Base-by-base conservation (phyloP, 2,329 filamentous ascomycete species). In the Myriosclerotinia curreyana region DNA sequence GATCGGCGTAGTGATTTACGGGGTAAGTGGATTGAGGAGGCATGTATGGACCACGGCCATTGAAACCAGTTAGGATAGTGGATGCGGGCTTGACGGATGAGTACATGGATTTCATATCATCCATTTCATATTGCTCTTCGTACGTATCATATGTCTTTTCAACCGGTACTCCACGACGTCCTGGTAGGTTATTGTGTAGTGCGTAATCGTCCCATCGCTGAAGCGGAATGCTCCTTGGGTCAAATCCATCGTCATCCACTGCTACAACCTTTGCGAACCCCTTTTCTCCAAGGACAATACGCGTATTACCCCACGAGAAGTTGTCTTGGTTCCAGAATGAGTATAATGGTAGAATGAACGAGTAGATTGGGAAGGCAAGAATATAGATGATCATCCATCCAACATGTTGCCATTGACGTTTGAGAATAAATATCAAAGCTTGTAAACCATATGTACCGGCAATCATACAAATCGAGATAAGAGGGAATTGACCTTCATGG, bases 311-410 rank as follows among this genome's bases (percentile, higher is more conserved):
- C 95, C 95, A 99, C 2, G 88, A 88, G 82, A 99, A 99, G 79
- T 99, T 94, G 78, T 99, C 95, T 77, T 97, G 93, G 78, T 97
- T 96, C 95, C 95, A 99, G 88, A 99, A 99, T 0, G 94, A 96
- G 80, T 98, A 99, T 68, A 99, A 80, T 0, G 95, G 95, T 15
- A 99, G 84, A 68, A 96, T 75, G 72, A 99, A 91, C 5, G 89
- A 95, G 80, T 94, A 97, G 71, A 99, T 90, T 0, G 95, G 95
- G 80, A 90, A 97, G 3, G 95, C 95, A n/a, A 96, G 71, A 67
- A 99, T 83, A 79, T 99, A 99, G 75, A 99, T 98, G 69, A 99
- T 89, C 93, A 99, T 98, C 95, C 95, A 99, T 70, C 95, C 95
- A 66, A 99, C 86, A 75, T 98, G 94, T 76, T 99, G 93, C 95